Conservation (phyloP, 2,329 filamentous ascomycete species). For the Paraphoma chrysanthemicola region DNA sequence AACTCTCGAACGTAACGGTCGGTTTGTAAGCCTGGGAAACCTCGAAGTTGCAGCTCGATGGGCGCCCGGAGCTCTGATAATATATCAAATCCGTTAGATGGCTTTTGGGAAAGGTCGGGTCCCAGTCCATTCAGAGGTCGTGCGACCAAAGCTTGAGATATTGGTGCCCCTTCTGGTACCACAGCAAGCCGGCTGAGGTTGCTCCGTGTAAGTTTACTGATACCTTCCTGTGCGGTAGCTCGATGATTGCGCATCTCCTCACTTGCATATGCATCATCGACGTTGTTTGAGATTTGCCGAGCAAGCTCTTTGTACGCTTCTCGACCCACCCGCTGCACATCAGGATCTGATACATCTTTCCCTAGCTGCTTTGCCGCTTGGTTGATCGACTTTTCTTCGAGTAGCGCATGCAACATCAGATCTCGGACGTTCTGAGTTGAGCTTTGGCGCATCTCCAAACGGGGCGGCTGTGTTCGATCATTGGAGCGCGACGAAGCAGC, state of each 20-base stretch:
- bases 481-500: slow-evolving; percentile 19
- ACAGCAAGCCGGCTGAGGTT: slow-evolving; percentile 32
- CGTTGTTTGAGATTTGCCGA: slow-evolving; percentile 46
- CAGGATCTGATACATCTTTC: slow-evolving; percentile 40
- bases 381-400: slow-evolving; percentile 53
- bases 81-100: slow-evolving; percentile 15
- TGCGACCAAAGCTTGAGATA: slow-evolving; percentile 32
- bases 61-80: slow-evolving; percentile 23
- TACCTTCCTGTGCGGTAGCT: slow-evolving; percentile 46
- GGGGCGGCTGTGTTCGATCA: slow-evolving; percentile 14
- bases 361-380: slow-evolving; percentile 49
- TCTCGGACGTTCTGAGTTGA: slow-evolving; percentile 42
- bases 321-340: slow-evolving; percentile 45
- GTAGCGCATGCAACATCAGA: slow-evolving; percentile 53
- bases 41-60: slow-evolving; percentile 27
- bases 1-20: slow-evolving; percentile 45
- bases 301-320: slow-evolving; percentile 50
- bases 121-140: slow-evolving; percentile 12
- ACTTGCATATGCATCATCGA: slow-evolving; percentile 47
- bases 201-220: slow-evolving; percentile 38
- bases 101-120: slow-evolving; percentile 14
- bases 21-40: slow-evolving; percentile 38
- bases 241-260: slow-evolving; percentile 47
- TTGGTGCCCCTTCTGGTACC: slow-evolving; percentile 18
- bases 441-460: slow-evolving; percentile 23